Evolutionary conservation across 768 basidiomycete species (phyloP).

Genomic region (Leccinum uliginosum): DNA sequence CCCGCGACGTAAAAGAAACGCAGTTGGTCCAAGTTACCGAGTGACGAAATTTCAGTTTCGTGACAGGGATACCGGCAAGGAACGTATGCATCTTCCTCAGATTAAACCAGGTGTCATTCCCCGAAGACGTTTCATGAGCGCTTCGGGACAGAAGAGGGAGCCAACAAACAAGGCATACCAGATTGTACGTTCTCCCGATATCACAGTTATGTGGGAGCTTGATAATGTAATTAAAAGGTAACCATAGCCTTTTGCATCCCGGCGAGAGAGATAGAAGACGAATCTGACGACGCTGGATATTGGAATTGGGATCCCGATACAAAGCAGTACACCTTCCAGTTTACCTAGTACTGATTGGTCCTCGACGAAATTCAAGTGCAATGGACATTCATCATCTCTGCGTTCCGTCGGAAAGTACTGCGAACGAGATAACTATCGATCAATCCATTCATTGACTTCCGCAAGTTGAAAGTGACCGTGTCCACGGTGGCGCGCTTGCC

Average conservation of each 20-base stretch:
- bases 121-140: constrained; percentile 90
- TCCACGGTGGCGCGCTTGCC: not conserved
- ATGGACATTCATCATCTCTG: constrained; percentile 1
- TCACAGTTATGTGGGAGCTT: constrained; percentile 11
- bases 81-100: constrained; percentile 94
- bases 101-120: constrained; percentile 84
- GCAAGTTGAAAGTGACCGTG: not conserved
- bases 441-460: not conserved
- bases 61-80: constrained; percentile 83
- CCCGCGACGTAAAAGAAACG: constrained; percentile 94
- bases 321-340: constrained; percentile 97
- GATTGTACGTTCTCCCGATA: constrained; percentile 58
- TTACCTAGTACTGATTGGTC: constrained; percentile 46
- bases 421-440: not conserved
- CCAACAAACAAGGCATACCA: constrained; percentile 95
- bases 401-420: constrained; percentile 4
- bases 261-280: constrained; percentile 94
- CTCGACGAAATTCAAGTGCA: constrained; percentile 8
- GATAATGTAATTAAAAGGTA: constrained; percentile 61
- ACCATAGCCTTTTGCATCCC: constrained; percentile 99
- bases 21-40: constrained; percentile 90
- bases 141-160: constrained; percentile 95
- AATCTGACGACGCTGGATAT: constrained; percentile 82
- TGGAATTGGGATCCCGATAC: constrained; percentile 99
- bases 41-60: constrained; percentile 98